These are phyloP conservation scores for Candida ipomoeae DNA, from an alignment of 805 yeast species.

Conservation along the genomic window DNA sequence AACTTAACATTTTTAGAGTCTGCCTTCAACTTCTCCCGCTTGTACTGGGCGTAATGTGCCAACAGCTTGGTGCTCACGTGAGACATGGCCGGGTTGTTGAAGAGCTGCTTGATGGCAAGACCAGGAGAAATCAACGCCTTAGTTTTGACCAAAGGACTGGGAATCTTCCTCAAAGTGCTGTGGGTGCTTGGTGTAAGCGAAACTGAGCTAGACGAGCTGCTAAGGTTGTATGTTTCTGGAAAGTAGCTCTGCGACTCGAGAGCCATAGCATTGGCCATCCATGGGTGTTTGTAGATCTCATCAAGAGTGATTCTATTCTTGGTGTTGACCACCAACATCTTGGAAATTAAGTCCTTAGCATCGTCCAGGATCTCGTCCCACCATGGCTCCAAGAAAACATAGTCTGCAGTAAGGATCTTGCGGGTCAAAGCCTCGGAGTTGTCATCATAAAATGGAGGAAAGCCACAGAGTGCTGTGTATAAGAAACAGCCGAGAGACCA, in stretches of 20 bases:
- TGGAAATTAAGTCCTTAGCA: constrained; percentile 68
- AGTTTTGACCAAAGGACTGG: constrained; percentile 10
- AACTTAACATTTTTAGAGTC: constrained; percentile 21
- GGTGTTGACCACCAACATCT: constrained; percentile 69
- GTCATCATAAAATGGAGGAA: constrained; percentile 95
- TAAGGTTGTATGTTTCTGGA: constrained; percentile 8
- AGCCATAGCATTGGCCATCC: constrained; percentile 43
- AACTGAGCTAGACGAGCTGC: background rate
- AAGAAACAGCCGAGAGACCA: constrained; percentile 98
- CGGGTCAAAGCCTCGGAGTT: constrained; percentile 67
- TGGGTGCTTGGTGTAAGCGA: constrained; percentile 3
- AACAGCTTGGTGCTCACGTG: constrained; percentile 16
- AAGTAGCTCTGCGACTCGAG: constrained; percentile 15
- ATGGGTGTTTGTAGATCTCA: constrained; percentile 70
- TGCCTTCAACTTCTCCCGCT: constrained; percentile 11
- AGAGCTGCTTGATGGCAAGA: constrained; percentile 38
- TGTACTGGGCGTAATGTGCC: constrained; percentile 12
- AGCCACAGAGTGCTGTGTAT: constrained; percentile 91
- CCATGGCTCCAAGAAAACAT: constrained; percentile 76
- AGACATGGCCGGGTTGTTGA: constrained; percentile 42
- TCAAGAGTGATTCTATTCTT: constrained; percentile 63
- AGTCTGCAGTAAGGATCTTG: constrained; percentile 77
- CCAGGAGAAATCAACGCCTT: constrained; percentile 15
- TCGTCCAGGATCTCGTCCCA: constrained; percentile 76
- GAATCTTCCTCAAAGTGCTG: constrained; percentile 4